phyloP scores from a whole-genome alignment of 257 asterid species.

The Salvia hispanica region DNA sequence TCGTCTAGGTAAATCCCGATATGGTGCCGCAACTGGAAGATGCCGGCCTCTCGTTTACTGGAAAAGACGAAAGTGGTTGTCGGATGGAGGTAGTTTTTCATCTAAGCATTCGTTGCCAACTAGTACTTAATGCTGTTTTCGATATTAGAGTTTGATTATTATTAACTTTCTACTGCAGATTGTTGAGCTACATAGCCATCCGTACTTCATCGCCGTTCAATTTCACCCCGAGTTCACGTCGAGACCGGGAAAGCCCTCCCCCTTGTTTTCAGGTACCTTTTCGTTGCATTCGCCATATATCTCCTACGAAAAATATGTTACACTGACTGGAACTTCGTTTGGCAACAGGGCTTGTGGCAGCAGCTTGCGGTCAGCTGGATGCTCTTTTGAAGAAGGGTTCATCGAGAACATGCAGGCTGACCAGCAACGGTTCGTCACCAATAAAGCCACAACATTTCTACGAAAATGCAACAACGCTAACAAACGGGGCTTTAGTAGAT shows the following conservation, averaged over 20 bases:
- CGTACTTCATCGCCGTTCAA: slow-evolving; percentile 72
- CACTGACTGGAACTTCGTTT: not conserved
- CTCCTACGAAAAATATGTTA: slow-evolving; percentile 2
- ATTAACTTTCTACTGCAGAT: slow-evolving; percentile 45
- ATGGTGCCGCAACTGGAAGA: slow-evolving; percentile 65
- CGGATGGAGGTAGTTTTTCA: slow-evolving; percentile 70
- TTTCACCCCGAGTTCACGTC: slow-evolving; percentile 83
- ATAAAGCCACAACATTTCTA: slow-evolving; percentile 45
- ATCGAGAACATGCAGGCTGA: slow-evolving; percentile 35
- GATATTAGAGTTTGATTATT: slow-evolving; percentile 15
- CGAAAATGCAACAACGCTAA: slow-evolving; percentile 48
- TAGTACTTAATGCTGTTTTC: slow-evolving; percentile 1
- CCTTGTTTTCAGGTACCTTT: slow-evolving; percentile 61
- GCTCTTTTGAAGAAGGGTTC: slow-evolving; percentile 46
- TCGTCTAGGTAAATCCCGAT: slow-evolving; percentile 72
- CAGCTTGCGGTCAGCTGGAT: slow-evolving; percentile 71
- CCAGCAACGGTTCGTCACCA: slow-evolving; percentile 49
- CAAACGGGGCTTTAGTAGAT: slow-evolving; percentile 63
- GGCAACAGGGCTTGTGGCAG: slow-evolving; percentile 66
- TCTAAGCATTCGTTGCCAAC: not conserved
- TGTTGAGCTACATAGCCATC: slow-evolving; percentile 66
- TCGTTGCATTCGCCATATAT: not conserved
- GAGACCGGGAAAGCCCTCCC: slow-evolving; percentile 75
- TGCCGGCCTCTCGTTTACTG: slow-evolving; percentile 68
- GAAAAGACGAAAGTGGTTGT: slow-evolving; percentile 71